A percentile compares a stretch with the other conserved stretches of the same genome.
Conservation (phyloP, 2,329 filamentous ascomycete genomes). For the Zymoseptoria brevis region DNA sequence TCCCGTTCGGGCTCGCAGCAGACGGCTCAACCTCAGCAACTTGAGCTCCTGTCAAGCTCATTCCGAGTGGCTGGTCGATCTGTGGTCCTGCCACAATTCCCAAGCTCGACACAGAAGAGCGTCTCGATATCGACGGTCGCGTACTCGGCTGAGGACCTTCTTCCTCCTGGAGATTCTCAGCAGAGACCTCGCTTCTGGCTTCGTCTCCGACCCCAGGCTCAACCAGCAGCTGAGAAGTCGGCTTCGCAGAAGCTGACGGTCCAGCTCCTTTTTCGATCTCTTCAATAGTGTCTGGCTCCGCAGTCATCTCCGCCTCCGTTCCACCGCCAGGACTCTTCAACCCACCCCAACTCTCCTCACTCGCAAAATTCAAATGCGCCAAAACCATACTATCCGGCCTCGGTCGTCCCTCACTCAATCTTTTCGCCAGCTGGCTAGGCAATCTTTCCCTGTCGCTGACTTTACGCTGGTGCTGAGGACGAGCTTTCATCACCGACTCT, state of each 20-base stretch:
- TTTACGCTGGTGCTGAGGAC: slow-evolving; percentile 17
- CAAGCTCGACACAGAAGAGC: slow-evolving; percentile 23
- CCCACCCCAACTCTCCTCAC: not conserved
- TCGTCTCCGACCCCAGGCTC: slow-evolving; percentile 7
- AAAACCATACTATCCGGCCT: slow-evolving; percentile 2
- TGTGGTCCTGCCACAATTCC: slow-evolving; percentile 6
- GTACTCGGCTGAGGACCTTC: slow-evolving; percentile 7
- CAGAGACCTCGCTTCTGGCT: slow-evolving; percentile 19
- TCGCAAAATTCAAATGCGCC: not conserved
- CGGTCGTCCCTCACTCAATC: slow-evolving; percentile 1
- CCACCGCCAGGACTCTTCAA: not conserved
- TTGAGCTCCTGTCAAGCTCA: not conserved
- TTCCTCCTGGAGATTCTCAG: slow-evolving; percentile 11
- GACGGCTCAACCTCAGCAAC: not conserved
- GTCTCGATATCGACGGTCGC: slow-evolving; percentile 7
- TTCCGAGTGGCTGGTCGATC: not conserved
- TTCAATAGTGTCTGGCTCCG: not conserved
- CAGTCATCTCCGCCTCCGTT: not conserved
- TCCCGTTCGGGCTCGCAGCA: not conserved
- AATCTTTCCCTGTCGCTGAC: slow-evolving; percentile 20
- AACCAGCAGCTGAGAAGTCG: not conserved
- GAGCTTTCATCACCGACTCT: not conserved
- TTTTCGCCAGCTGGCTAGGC: slow-evolving; percentile 16
- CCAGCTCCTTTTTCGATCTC: slow-evolving; percentile 4
- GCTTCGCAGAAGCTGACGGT: slow-evolving; percentile 1